Percentiles rank a stretch among this genome's conserved stretches.
Conservation (phyloP, 257 asterid genomes). For the Handroanthus guayacan region DNA sequence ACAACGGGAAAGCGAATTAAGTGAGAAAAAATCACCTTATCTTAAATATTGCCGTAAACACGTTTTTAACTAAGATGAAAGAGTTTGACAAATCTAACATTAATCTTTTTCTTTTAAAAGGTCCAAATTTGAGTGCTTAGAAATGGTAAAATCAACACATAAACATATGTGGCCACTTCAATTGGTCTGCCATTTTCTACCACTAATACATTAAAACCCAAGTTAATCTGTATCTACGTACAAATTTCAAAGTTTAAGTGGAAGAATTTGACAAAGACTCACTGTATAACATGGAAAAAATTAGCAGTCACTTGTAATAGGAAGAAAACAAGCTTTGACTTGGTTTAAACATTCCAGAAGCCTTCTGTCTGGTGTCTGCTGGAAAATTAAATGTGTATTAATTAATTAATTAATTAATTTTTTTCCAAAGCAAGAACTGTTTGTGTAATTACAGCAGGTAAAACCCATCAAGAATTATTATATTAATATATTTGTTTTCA, state of each 20-base stretch:
- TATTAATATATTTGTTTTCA: too few species aligned
- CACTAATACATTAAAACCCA: not conserved
- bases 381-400: not conserved
- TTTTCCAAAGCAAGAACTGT: too few species aligned
- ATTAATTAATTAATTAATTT: not conserved
- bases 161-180: constrained; percentile 37
- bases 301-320: constrained; percentile 1
- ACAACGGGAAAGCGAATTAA: constrained; percentile 37
- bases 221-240: not conserved
- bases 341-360: constrained; percentile 11
- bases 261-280: constrained; percentile 54
- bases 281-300: constrained; percentile 17
- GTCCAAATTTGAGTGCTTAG: constrained; percentile 39
- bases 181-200: constrained; percentile 48
- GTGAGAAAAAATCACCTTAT: constrained; percentile 4
- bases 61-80: constrained; percentile 28
- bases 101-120: not conserved
- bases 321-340: constrained; percentile 26
- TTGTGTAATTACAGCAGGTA: too few species aligned
- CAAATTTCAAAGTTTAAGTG: constrained; percentile 45
- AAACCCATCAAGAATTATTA: too few species aligned
- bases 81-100: not conserved
- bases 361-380: not conserved
- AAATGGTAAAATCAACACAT: constrained; percentile 34
- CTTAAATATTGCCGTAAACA: constrained; percentile 29